Base-by-base conservation (phyloP, 2,329 filamentous ascomycete species). In the Aspergillus sergii region DNA sequence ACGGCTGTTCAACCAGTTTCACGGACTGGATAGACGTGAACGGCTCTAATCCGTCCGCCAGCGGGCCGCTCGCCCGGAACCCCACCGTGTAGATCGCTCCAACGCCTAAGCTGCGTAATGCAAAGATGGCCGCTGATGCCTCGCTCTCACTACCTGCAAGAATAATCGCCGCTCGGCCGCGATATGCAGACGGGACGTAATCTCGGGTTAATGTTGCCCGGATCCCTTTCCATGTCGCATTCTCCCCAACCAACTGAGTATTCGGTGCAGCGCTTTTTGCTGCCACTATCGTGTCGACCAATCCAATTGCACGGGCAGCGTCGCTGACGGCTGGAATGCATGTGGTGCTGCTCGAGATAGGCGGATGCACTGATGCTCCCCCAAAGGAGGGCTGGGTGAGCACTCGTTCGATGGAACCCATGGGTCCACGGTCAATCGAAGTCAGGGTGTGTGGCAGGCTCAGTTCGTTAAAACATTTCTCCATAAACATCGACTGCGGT, bases 201-300 rank as follows among this genome's bases (percentile, higher is more conserved):
- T 96, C 92, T 26, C 91, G 86, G 4, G 90, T 95, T 63, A 96
- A 81, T 0, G 92, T 93, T 58, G 91, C 90, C 55, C 93, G 84
- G 62, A 96, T 94, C 1, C 92, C 92, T 75, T 92, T 93, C 91
- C 92, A 95, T 16, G 89, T 88, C 12, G 91, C 90, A 69, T 96
- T 96, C 71, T 95, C 92, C 54, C 93, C 90, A 19, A 94, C 81
- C 46, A 94, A 85, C 6, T 84, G 61, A 4, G 66, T 55, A 21
- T 48, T 61, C 46, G 59, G 62, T 32, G n/a, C 36, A 6, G 34
- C 60, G 11, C 83, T 81, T 5, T 76, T 73, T 59, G 84, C 85
- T 28, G 91, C 88, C 28, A 93, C 85, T 53, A 96, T 91, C 0
- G 92, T 95, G 73, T 96, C 92, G 43, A 95, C 86, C 68, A 93